These are phyloP conservation scores for Phytophthora sojae DNA, from an alignment of 352 stramenopile species.

Conservation along the genomic window DNA sequence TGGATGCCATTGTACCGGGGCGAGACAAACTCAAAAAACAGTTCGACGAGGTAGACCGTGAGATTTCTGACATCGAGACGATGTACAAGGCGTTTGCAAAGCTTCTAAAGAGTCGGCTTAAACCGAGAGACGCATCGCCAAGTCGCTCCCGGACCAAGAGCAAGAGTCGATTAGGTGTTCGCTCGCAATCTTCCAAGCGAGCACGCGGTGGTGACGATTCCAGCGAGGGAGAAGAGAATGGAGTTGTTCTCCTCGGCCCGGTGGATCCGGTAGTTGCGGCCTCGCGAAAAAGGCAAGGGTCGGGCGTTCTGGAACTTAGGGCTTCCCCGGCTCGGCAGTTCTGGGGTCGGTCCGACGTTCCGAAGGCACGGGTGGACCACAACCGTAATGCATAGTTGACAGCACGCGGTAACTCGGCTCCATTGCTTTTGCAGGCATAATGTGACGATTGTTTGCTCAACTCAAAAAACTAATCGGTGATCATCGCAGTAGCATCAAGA, in stretches of 20 bases:
- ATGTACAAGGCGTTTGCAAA: not conserved
- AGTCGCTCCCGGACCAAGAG: not conserved
- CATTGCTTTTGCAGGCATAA: too few relatives aligned
- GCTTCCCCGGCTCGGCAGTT: not conserved
- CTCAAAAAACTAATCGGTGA: too few relatives aligned
- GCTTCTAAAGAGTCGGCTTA: not conserved
- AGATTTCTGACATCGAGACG: not conserved
- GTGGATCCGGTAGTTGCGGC: constrained; percentile 1
- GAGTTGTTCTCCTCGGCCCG: not conserved
- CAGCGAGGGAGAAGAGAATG: not conserved
- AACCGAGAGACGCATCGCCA: not conserved
- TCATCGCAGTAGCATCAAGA: too few relatives aligned
- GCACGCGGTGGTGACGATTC: not conserved
- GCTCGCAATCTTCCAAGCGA: not conserved
- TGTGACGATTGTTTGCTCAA: too few relatives aligned
- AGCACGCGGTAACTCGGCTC: too few relatives aligned
- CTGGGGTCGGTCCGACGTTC: too few relatives aligned
- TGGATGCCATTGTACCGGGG: not conserved
- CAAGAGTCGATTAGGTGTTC: constrained; percentile 6
- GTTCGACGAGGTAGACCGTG: not conserved
- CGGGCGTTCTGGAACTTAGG: not conserved
- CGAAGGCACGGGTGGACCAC: constrained; percentile 7
- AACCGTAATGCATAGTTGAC: not conserved
- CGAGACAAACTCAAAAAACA: not conserved
- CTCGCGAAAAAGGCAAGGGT: not conserved